Evolutionary conservation across 2,329 filamentous ascomycete species (phyloP).

Genomic region (Bipolaris zeicola): DNA sequence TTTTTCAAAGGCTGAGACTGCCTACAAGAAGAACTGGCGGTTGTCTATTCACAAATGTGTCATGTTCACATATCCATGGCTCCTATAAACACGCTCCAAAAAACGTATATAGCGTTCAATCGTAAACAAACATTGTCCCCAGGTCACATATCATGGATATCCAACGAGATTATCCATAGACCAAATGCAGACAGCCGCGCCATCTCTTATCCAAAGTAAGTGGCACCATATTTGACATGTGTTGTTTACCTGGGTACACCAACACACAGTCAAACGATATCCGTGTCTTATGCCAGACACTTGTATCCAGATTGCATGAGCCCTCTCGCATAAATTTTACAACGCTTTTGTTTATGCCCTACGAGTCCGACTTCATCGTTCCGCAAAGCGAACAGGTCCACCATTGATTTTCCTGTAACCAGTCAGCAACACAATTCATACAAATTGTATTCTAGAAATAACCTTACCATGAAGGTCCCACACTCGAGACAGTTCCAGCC

Average conservation of each 20-base stretch:
- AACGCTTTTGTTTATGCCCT: not conserved
- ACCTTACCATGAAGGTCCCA: conserved; percentile 62
- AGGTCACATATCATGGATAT: not conserved
- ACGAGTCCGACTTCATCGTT: conserved; percentile 58
- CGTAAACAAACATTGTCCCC: not conserved
- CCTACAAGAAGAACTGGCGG: not conserved
- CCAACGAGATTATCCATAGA: not conserved
- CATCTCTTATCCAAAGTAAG: not conserved
- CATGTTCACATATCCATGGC: not conserved
- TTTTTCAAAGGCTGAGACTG: not conserved
- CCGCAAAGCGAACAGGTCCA: conserved; percentile 68
- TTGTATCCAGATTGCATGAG: not conserved
- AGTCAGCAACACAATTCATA: not conserved
- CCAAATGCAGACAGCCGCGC: not conserved
- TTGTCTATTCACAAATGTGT: not conserved
- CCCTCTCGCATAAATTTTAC: too few species aligned
- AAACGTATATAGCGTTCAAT: not conserved
- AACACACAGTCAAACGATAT: not conserved
- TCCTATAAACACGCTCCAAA: not conserved
- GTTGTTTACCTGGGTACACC: not conserved
- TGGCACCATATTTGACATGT: not conserved
- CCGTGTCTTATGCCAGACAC: not conserved
- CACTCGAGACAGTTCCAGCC: conserved; percentile 66
- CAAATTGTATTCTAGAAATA: not conserved
- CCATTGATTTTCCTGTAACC: conserved; percentile 57